Base-by-base conservation (phyloP, 768 basidiomycete species). In the Cystofilobasidium bisporidii region DNA sequence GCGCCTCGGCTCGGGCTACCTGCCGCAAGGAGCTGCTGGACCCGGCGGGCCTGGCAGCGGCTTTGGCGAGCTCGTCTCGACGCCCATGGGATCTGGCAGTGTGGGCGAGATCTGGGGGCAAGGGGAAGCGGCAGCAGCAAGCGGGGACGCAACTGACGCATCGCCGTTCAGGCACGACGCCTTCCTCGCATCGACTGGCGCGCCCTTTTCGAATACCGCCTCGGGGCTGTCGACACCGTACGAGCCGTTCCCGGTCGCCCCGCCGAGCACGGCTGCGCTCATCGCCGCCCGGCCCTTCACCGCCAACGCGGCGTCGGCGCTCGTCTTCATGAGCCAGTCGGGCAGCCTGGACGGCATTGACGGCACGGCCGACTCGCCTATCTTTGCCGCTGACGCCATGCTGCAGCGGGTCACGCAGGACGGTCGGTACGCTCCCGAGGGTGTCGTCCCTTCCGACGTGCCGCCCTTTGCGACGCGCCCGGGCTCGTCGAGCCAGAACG, bases 291-390 rank as follows among this genome's bases (percentile, higher is more conserved):
- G 53, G 5, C 53, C 53, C 9, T 56, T 32, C 53, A 56, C 53
- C 5, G 53, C 53, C 30, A 32, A 32, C 26, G 53, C 53, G 20
- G 53, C 53, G 17, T 56, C 53, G 28, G 53, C 53, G 4, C 53
- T 56, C 53, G 53, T 56, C 28, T 56, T 56, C 53, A 56, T 56
- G 53, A 56, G 53, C 30, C 53, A 56, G 53, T 56, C 53, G 53
- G 53, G 53, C 53, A 30, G 48, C 48, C 22, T 50, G 4, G 48
- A 50, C 20, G 48, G 28, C 17, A 30, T 15, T 15, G 53, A 56
- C 53, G 47, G 47, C 43, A 15, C 43, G 43, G 10, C 14, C 43
- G 20, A 43, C 43, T 56, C 53, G 26, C 53, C 53, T 8, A 30
- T 56, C 9, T 56, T 56, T 32, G 53, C 53, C 8, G 53, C 53